These are phyloP conservation scores for Secale cereale DNA, from an alignment of 176 grass and related monocot species.

Conservation along the genomic window DNA sequence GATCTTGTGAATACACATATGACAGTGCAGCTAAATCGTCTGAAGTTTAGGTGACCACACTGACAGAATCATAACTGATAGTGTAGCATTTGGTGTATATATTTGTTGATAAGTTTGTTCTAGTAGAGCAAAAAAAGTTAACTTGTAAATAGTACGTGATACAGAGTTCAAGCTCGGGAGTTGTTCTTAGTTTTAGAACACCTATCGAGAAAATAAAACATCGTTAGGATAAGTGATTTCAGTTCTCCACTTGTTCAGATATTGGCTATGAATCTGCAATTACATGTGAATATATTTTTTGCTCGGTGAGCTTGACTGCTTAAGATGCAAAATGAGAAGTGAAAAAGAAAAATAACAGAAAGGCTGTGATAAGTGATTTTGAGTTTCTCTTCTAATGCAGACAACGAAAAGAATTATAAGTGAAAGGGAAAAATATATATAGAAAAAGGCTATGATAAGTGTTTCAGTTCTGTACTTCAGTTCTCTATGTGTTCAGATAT, in stretches of 20 bases:
- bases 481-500: too few species aligned
- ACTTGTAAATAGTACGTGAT: not conserved
- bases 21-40: not conserved
- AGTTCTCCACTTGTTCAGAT: not conserved
- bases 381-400: not conserved
- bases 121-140: not conserved
- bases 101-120: not conserved
- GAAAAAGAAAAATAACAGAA: not conserved
- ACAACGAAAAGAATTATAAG: not conserved
- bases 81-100: not conserved
- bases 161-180: not conserved
- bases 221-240: not conserved
- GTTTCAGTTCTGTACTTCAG: too few species aligned
- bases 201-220: not conserved
- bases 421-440: not conserved
- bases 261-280: not conserved
- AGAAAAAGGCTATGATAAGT: too few species aligned
- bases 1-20: constrained; percentile 23
- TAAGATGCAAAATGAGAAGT: not conserved
- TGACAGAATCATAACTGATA: not conserved
- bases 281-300: not conserved
- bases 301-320: not conserved
- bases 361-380: not conserved
- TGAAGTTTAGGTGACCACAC: not conserved
- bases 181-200: not conserved